Conservation (phyloP, 768 basidiomycete species). For the Kwoniella dejecticola region DNA sequence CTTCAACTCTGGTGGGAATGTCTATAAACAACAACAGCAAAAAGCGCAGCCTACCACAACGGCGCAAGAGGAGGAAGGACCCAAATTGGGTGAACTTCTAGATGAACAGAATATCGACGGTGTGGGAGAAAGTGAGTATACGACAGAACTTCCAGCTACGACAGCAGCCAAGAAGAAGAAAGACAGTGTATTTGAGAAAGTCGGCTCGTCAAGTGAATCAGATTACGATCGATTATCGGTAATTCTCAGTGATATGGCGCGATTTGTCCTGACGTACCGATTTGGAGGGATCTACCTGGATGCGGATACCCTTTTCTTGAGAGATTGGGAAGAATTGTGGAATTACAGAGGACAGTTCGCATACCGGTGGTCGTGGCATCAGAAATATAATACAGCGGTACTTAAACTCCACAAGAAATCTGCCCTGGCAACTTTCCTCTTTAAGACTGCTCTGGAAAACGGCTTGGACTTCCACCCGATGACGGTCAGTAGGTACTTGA, state of each 20-base stretch:
- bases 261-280: conserved; percentile 94
- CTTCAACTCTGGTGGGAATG: conserved; percentile 66
- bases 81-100: conserved; percentile 37
- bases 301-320: conserved; percentile 90
- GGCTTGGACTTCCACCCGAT: conserved; percentile 93
- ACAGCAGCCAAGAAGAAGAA: conserved; percentile 50
- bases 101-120: conserved; percentile 25
- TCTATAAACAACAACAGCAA: conserved; percentile 43
- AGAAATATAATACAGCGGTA: conserved; percentile 95
- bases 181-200: conserved; percentile 70
- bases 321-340: conserved; percentile 99
- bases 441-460: conserved; percentile 92
- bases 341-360: conserved; percentile 96
- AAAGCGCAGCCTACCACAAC: conserved; percentile 1
- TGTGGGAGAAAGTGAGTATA: too few species aligned
- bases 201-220: conserved; percentile 81
- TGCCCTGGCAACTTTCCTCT: conserved; percentile 87
- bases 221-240: conserved; percentile 90
- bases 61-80: conserved; percentile 18
- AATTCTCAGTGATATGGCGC: conserved; percentile 93
- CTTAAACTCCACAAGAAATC: conserved; percentile 89
- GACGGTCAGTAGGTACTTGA: conserved; percentile 85
- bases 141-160: background rate
- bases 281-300: conserved; percentile 97
- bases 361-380: conserved; percentile 89